Conservation (phyloP, 2,329 filamentous ascomycete genomes). For the Penicillium frequentans region DNA sequence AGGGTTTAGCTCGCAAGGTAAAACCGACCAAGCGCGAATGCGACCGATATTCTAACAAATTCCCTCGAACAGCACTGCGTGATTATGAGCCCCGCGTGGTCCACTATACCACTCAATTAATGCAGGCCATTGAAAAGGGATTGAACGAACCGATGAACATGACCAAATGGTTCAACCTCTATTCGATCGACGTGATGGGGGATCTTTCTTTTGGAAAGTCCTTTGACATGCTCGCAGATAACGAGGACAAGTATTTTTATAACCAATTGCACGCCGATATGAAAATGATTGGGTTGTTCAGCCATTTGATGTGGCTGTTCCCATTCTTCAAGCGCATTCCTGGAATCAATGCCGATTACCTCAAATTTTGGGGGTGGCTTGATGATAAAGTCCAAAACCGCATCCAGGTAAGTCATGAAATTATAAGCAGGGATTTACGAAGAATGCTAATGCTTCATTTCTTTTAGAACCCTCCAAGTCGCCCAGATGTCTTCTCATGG, state of each 20-base stretch:
- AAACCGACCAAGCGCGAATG: slow-evolving; percentile 4
- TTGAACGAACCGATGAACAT: slow-evolving; percentile 12
- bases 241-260: slow-evolving; percentile 20
- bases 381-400: neutral
- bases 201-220: slow-evolving; percentile 38
- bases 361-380: slow-evolving; percentile 8
- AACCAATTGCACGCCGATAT: slow-evolving; percentile 17
- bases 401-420: neutral
- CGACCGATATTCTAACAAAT: too few species aligned
- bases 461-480: slow-evolving; percentile 12
- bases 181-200: slow-evolving; percentile 36
- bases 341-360: slow-evolving; percentile 10
- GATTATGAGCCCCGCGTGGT: slow-evolving; percentile 1
- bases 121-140: slow-evolving; percentile 2
- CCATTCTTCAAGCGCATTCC: slow-evolving; percentile 22
- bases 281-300: slow-evolving; percentile 17
- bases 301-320: slow-evolving; percentile 24
- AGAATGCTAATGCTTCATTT: neutral
- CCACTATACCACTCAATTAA: neutral
- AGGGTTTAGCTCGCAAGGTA: slow-evolving; percentile 31
- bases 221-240: slow-evolving; percentile 34
- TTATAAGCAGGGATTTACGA: neutral
- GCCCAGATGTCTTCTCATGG: slow-evolving; percentile 15
- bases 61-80: neutral
- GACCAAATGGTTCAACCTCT: slow-evolving; percentile 24